Evolutionary conservation across 2,329 filamentous ascomycete species (phyloP).

Genomic region (Phialemonium atrogriseum): DNA sequence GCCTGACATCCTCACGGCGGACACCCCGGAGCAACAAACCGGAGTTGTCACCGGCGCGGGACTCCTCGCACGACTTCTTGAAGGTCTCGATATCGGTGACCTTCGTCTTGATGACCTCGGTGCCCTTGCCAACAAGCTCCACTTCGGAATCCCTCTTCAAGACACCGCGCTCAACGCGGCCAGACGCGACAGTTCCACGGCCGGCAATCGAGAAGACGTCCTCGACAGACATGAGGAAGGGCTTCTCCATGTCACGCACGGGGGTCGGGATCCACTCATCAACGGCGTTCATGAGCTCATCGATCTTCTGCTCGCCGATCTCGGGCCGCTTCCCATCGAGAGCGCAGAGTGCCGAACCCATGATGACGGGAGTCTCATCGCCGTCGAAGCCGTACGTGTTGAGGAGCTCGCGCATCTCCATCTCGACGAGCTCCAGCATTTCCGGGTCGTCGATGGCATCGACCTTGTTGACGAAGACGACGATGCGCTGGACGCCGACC

Average conservation of each 20-base stretch:
- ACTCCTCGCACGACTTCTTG: conserved; percentile 98
- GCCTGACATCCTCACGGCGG: conserved; percentile 86
- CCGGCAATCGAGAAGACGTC: conserved; percentile 85
- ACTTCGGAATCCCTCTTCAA: conserved; percentile 93
- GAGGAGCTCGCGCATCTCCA: conserved; percentile 99
- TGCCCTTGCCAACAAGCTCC: conserved; percentile 85
- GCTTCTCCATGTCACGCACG: conserved; percentile 89
- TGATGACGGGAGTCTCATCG: conserved; percentile 93
- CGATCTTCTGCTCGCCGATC: conserved; percentile 80
- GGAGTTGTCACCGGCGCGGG: conserved; percentile 94
- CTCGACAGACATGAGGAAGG: conserved; percentile 98
- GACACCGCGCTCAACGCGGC: conserved; percentile 90
- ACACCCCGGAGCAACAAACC: conserved; percentile 93
- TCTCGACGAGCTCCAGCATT: conserved; percentile 99
- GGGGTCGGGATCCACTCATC: conserved; percentile 97
- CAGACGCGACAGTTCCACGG: conserved; percentile 93
- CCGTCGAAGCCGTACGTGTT: conserved; percentile 92
- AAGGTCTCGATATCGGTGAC: conserved; percentile 99
- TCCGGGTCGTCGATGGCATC: conserved; percentile 95
- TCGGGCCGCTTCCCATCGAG: conserved; percentile 80
- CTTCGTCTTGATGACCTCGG: conserved; percentile 87
- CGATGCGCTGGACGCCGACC: conserved; percentile 95
- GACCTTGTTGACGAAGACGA: conserved; percentile 99
- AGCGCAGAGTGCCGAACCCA: conserved; percentile 93
- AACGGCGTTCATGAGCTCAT: conserved; percentile 82